Conservation (phyloP, 768 basidiomycete species). For the Coprinopsis sp. region DNA sequence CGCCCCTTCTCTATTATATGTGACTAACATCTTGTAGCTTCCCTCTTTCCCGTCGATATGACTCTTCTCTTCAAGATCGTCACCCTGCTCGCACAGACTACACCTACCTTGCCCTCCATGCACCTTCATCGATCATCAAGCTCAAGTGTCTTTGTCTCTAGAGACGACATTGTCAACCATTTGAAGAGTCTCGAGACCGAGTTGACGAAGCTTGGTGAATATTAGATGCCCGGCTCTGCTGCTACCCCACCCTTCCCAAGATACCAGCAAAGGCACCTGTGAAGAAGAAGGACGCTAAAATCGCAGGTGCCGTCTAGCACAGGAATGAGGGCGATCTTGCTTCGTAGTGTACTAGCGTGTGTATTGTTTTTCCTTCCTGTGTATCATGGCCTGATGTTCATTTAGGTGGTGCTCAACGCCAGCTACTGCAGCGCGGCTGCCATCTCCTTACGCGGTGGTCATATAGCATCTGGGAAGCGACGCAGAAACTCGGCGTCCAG, state of each 20-base stretch:
- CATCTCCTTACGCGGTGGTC: conserved; percentile 99
- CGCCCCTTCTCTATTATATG: not conserved
- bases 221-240: conserved; percentile 68
- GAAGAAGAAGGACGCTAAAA: conserved; percentile 74
- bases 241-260: conserved; percentile 31
- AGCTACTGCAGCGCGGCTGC: conserved; percentile 97
- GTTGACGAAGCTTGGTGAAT: conserved; percentile 57
- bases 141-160: conserved; percentile 73
- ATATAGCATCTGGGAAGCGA: conserved; percentile 94
- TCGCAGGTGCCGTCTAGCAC: conserved; percentile 85
- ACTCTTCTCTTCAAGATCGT: conserved; percentile 64
- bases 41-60: conserved; percentile 67
- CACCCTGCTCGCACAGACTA: conserved; percentile 69
- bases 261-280: conserved; percentile 63
- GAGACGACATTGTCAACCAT: conserved; percentile 69
- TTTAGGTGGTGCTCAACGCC: conserved; percentile 88
- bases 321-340: conserved; percentile 96
- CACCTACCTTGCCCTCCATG: conserved; percentile 69
- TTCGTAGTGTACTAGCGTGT: conserved; percentile 88
- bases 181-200: conserved; percentile 67
- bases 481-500: conserved; percentile 94
- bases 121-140: conserved; percentile 64
- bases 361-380: conserved; percentile 18
- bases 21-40: conserved; percentile 46
- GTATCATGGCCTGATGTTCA: conserved; percentile 6